These are phyloP conservation scores for Arthrobotrys entomopaga DNA, from an alignment of 2,329 filamentous ascomycete genomes.

Conservation along the genomic window DNA sequence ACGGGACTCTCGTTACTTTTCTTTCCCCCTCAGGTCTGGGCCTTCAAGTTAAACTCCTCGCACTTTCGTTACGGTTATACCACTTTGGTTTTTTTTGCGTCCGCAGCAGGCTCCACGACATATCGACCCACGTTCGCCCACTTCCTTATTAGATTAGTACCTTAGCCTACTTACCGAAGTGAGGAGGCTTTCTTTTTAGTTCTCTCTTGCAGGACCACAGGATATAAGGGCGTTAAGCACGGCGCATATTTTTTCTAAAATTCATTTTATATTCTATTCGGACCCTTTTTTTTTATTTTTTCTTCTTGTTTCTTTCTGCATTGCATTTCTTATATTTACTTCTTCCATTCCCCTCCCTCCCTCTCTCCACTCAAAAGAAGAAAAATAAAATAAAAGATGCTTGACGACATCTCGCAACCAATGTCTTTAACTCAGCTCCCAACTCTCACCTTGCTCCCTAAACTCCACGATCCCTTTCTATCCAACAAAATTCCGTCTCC, in stretches of 20 bases:
- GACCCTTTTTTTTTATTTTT: not conserved
- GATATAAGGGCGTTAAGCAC: conserved; percentile 55
- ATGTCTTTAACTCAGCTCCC: conserved; percentile 52
- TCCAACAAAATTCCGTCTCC: conserved; percentile 50
- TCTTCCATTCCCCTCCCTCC: conserved; percentile 21
- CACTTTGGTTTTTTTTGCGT: conserved; percentile 42
- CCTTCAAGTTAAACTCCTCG: conserved; percentile 20
- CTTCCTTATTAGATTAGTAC: conserved; percentile 48
- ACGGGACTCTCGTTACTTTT: conserved; percentile 50
- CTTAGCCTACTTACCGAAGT: conserved; percentile 45
- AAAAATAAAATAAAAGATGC: conserved; percentile 31
- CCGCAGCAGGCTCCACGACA: conserved; percentile 40
- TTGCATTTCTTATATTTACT: not conserved
- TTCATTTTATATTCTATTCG: too few relatives aligned
- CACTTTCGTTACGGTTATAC: conserved; percentile 51
- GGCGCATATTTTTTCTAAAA: conserved; percentile 50
- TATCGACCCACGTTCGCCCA: conserved; percentile 49
- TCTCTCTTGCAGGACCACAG: conserved; percentile 17
- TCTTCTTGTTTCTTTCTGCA: too few relatives aligned
- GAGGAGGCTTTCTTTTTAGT: conserved; percentile 45
- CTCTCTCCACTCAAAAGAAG: conserved; percentile 20
- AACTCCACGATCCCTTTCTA: conserved; percentile 52
- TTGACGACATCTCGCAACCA: conserved; percentile 51
- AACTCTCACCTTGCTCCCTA: conserved; percentile 49
- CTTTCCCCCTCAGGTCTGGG: conserved; percentile 31